These are phyloP conservation scores for Malassezia sympodialis DNA, from an alignment of 1,284 basidiomycete species.

Conservation along the genomic window DNA sequence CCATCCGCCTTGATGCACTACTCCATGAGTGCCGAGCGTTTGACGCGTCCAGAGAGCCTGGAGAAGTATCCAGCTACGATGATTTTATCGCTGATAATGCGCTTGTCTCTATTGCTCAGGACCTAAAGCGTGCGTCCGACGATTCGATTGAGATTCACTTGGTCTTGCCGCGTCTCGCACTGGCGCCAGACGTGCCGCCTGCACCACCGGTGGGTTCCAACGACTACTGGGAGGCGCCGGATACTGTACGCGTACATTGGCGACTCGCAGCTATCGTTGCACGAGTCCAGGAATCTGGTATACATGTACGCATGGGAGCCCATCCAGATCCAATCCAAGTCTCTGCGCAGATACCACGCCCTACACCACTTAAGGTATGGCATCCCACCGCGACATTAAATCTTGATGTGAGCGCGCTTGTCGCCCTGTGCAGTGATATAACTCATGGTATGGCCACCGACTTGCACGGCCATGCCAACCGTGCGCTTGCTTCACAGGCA, in stretches of 20 bases:
- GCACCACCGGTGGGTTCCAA: not conserved
- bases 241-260: conserved; percentile 22
- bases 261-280: conserved; percentile 22
- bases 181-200: not conserved
- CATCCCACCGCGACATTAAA: conserved; percentile 24
- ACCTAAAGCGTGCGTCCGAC: not conserved
- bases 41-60: not conserved
- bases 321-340: not conserved
- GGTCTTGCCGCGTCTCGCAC: not conserved
- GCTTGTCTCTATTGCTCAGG: not conserved
- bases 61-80: not conserved
- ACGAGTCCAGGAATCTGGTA: conserved; percentile 7
- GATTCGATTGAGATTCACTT: not conserved
- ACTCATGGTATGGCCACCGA: conserved; percentile 17
- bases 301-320: conserved; percentile 20
- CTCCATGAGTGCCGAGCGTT: conserved; percentile 10
- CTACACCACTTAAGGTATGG: conserved; percentile 16
- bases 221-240: conserved; percentile 12
- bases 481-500: conserved; percentile 4
- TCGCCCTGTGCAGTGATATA: conserved; percentile 33
- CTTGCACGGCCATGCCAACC: conserved; percentile 1
- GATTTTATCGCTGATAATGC: not conserved
- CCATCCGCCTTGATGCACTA: conserved; percentile 1
- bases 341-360: conserved; percentile 17
- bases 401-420: conserved; percentile 35